Conservation (phyloP, 129 eudicot species). For the Kitagawia praeruptora region DNA sequence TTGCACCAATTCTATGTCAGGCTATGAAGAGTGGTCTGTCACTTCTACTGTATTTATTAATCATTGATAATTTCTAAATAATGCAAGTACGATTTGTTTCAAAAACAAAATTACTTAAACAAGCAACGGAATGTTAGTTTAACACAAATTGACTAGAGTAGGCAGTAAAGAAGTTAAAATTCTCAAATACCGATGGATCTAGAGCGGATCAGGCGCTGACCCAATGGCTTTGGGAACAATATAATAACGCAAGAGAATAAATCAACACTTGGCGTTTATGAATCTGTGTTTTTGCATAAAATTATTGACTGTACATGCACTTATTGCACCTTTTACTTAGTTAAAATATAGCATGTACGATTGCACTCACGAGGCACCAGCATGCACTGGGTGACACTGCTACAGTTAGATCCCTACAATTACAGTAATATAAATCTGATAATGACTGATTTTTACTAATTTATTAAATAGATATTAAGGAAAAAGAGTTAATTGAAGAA, state of each 20-base stretch:
- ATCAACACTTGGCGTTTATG: neutral
- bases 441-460: too few species aligned
- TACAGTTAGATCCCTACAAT: too few species aligned
- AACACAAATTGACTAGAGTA: neutral
- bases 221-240: neutral
- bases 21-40: too few species aligned
- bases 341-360: neutral
- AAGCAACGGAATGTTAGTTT: neutral
- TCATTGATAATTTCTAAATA: too few species aligned
- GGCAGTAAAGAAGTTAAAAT: neutral
- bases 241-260: neutral
- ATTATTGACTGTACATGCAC: neutral
- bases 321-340: neutral
- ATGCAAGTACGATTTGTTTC: too few species aligned
- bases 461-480: too few species aligned
- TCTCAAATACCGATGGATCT: neutral
- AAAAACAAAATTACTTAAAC: too few species aligned
- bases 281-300: neutral
- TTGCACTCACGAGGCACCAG: neutral
- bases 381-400: neutral
- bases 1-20: too few species aligned
- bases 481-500: too few species aligned
- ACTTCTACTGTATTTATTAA: too few species aligned
- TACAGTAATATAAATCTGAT: too few species aligned
- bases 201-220: slow-evolving; percentile 5